Percentiles rank a stretch among this genome's conserved stretches.
These are phyloP conservation scores for Setomelanomma holmii DNA, from an alignment of 2,329 filamentous ascomycete species.

Conservation along the genomic window DNA sequence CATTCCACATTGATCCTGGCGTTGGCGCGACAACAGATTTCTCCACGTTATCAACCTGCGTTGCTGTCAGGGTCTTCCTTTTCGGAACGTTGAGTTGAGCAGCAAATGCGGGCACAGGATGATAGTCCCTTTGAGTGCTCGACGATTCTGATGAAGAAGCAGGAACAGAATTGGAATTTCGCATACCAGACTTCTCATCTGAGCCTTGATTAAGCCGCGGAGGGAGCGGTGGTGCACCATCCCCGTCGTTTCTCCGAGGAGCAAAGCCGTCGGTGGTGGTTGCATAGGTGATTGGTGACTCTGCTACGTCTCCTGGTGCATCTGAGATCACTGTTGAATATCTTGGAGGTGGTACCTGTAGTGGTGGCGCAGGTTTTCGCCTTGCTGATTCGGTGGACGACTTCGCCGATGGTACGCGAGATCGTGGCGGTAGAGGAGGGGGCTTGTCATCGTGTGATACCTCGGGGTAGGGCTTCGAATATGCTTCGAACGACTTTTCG, in stretches of 20 bases:
- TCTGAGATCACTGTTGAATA: conserved; percentile 55
- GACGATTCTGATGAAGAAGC: conserved; percentile 18
- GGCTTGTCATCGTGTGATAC: conserved; percentile 21
- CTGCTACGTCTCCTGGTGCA: conserved; percentile 40
- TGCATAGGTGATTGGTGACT: conserved; percentile 50
- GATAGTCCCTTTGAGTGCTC: conserved; percentile 13
- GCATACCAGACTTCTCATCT: conserved; percentile 49
- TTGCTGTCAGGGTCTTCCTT: conserved; percentile 53
- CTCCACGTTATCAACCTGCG: conserved; percentile 50
- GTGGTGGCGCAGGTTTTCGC: conserved; percentile 53
- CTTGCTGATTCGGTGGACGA: conserved; percentile 40
- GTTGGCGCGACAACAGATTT: conserved; percentile 24
- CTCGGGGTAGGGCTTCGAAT: conserved; percentile 20
- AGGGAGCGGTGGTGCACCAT: conserved; percentile 16
- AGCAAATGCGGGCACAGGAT: conserved; percentile 32
- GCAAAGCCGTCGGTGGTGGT: conserved; percentile 51
- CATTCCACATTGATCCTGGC: conserved; percentile 8
- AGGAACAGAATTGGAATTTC: conserved; percentile 31
- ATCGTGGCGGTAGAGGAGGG: conserved; percentile 51
- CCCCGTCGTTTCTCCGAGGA: conserved; percentile 29
- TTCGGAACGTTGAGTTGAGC: conserved; percentile 51
- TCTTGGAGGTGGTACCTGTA: conserved; percentile 48
- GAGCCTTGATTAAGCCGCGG: conserved; percentile 27
- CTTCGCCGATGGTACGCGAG: conserved; percentile 29
- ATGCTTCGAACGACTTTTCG: conserved; percentile 34